Evolutionary conservation across 1,284 basidiomycete genomes (phyloP).

Genomic region (Takashimella tepidaria): DNA sequence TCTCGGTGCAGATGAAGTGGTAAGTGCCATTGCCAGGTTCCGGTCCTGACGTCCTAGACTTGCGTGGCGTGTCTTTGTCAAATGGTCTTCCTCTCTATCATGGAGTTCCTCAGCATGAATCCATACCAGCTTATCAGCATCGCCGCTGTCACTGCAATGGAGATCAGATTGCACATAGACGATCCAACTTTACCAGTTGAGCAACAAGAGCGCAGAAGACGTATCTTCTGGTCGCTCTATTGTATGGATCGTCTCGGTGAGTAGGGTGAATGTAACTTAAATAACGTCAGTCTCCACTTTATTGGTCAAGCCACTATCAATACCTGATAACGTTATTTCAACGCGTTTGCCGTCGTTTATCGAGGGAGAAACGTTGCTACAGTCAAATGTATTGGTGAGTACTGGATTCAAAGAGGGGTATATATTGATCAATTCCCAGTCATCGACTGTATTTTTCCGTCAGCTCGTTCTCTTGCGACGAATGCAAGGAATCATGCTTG

Average conservation of each 20-base stretch:
- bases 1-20: not conserved
- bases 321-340: not conserved
- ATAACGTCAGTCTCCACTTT: not conserved
- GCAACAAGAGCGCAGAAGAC: conserved; percentile 6
- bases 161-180: conserved; percentile 8
- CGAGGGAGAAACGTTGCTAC: not conserved
- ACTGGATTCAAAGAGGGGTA: not conserved
- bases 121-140: conserved; percentile 6
- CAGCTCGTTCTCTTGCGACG: conserved; percentile 4
- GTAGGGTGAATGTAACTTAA: not conserved
- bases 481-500: conserved; percentile 7
- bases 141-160: conserved; percentile 1
- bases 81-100: conserved; percentile 2
- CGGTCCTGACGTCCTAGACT: not conserved
- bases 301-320: not conserved
- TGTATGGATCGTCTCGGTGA: conserved; percentile 3
- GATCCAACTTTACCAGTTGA: conserved; percentile 1
- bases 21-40: not conserved
- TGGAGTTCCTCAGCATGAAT: conserved; percentile 8
- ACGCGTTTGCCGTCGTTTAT: not conserved
- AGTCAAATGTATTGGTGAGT: not conserved
- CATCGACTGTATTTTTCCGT: conserved; percentile 1
- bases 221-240: conserved; percentile 12
- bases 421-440: not conserved
- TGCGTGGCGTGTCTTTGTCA: conserved; percentile 6